Percentiles rank a stretch among this genome's conserved stretches.
phyloP scores from a whole-genome alignment of 163 green algal genomes.

The Scenedesmus sp. region DNA sequence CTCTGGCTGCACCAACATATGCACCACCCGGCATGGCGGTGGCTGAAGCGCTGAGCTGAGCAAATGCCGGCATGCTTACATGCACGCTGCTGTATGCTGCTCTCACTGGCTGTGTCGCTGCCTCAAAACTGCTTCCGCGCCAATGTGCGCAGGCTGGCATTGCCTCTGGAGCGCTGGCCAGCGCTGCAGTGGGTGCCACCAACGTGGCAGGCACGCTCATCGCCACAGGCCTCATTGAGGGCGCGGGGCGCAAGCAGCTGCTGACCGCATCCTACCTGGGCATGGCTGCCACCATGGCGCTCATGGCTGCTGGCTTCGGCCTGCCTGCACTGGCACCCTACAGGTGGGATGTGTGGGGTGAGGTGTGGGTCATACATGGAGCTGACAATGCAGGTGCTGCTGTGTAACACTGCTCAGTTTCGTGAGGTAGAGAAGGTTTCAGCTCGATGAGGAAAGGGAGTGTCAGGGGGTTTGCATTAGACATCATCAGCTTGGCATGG shows the following conservation, averaged over 20 bases:
- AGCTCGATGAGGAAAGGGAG: no score
- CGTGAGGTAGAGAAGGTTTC: no score
- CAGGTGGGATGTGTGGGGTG: constrained; percentile 18
- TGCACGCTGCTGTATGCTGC: no score
- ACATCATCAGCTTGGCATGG: constrained; percentile 85
- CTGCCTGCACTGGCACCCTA: constrained; percentile 69
- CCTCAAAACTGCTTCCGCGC: not conserved
- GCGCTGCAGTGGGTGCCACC: constrained; percentile 86
- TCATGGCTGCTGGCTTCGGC: constrained; percentile 84
- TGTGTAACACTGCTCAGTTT: no score
- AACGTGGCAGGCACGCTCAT: constrained; percentile 96
- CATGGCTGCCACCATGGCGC: constrained; percentile 78
- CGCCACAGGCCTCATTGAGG: constrained; percentile 89
- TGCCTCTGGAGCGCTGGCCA: constrained; percentile 83
- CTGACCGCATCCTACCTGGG: constrained; percentile 85
- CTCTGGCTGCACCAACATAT: no score
- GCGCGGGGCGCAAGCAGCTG: constrained; percentile 91
- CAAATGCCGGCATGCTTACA: no score
- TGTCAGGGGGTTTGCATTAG: not conserved
- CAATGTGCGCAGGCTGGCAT: constrained; percentile 79
- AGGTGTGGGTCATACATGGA: not conserved
- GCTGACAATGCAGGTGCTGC: not conserved
- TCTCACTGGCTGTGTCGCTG: not conserved
- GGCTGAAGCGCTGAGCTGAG: not conserved
- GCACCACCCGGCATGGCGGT: not conserved